These are phyloP conservation scores for Discostella stelligera DNA, from an alignment of 352 stramenopile genomes.

Conservation along the genomic window DNA sequence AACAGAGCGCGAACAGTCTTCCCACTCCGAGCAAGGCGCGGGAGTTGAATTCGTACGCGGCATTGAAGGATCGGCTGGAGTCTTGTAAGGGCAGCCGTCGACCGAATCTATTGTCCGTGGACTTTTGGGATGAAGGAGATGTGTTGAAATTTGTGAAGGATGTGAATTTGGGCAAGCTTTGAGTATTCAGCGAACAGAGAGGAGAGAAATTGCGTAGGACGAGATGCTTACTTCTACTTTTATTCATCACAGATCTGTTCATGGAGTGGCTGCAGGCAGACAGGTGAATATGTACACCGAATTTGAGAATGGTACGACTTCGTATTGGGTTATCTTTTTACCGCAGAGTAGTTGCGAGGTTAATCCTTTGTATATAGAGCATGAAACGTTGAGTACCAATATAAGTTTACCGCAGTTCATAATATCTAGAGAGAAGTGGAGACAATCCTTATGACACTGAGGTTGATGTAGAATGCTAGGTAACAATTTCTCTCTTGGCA, in stretches of 20 bases:
- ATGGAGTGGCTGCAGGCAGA: no score
- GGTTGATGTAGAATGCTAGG: no score
- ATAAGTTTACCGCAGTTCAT: no score
- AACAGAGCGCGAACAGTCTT: conserved; percentile 15
- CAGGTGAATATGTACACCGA: no score
- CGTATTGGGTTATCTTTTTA: background rate
- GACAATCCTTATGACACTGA: no score
- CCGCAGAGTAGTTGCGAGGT: background rate
- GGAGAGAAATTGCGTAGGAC: background rate
- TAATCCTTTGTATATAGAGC: background rate
- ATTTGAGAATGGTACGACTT: background rate
- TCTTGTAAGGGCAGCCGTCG: background rate
- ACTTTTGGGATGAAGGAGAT: conserved; percentile 40
- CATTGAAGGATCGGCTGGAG: conserved; percentile 12
- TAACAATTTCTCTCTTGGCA: no score
- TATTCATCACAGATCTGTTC: no score
- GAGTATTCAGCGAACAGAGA: background rate
- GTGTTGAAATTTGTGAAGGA: conserved; percentile 50
- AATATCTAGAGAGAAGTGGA: no score
- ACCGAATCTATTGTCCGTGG: conserved; percentile 32
- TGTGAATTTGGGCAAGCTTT: conserved; percentile 36
- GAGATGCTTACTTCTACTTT: no score
- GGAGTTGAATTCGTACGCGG: conserved; percentile 15
- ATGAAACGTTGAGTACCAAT: background rate
- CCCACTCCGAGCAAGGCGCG: conserved; percentile 11